Evolutionary conservation across 768 basidiomycete genomes (phyloP), one percentile per base, ranked within the genome.

Genomic region (Sporobolomyces pararoseus): DNA sequence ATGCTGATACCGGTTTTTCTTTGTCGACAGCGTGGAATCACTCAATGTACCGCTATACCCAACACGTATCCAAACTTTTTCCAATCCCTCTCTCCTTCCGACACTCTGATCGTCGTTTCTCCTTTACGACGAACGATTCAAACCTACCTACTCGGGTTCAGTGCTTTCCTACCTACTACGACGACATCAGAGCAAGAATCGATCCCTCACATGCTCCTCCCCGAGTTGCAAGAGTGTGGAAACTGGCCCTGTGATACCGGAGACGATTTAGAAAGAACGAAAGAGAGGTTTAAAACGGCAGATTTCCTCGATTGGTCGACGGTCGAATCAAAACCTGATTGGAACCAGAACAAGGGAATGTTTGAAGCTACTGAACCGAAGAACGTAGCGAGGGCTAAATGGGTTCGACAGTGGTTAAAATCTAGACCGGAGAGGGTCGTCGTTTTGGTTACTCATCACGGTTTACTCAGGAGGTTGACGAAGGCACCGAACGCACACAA

Each of bases 61-160:
- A 61, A 58, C 23, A 55, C 44, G 4, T 72, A 72, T 47, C 63
- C 71, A 3, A 65, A 39, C 47, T 68, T 72, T 32, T 72, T 67
- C 58, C 4, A 46, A 4, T 62, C 66, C 21, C 60, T 72, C 29
- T 25, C 49, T n/a, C 49, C 66, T 16, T 27, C 44, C 29, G 46
- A 64, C 14, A 68, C 66, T 27, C 35, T 72, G 29, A 63, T 72
- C 54, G 29, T 72, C 60, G 53, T 71, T 31, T 69, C 69, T 1
- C 75, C 77, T 2, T 39, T 76, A 3, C 68, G 74, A 0, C 66
- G 77, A 5, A 70, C 66, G 3, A 52, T 74, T n/a, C 71, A 72
- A 35, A 72, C 71, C 2, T 62, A 54, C 31, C 53, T 72, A 16
- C 47, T 68, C 29, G 71, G 62, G 2, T 72, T 72, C 58, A 50